A percentile compares a stretch with the other conserved stretches of the same genome.
Evolutionary conservation across 306 rosid species (phyloP).

Genomic region (Glycine tomentella): DNA sequence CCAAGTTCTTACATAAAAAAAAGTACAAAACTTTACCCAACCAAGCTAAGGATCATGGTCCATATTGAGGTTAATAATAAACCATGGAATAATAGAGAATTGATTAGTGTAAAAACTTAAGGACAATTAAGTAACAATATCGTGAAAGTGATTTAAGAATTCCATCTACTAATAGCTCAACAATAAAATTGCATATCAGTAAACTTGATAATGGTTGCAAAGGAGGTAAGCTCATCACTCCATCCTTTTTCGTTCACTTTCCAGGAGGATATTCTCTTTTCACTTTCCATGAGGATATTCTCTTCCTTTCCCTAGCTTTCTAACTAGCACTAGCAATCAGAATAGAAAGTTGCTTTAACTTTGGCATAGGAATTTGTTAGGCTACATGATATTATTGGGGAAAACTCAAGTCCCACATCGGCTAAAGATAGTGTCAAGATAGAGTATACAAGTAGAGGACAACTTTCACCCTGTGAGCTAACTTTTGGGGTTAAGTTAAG

Average conservation of each 20-base stretch:
- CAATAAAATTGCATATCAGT: background rate
- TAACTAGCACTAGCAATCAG: background rate
- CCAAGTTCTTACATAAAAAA: background rate
- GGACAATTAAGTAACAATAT: background rate
- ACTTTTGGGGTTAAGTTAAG: no score
- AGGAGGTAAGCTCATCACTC: constrained; percentile 7
- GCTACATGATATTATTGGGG: background rate
- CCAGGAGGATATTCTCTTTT: no score
- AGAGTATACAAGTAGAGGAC: no score
- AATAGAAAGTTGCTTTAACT: background rate
- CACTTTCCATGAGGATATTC: background rate
- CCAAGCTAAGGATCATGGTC: background rate
- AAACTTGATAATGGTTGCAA: background rate
- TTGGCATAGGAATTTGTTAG: background rate
- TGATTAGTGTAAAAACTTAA: background rate
- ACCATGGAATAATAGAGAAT: background rate
- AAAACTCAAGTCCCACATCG: no score
- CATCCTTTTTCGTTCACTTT: background rate
- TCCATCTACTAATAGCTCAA: background rate
- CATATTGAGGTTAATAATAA: background rate
- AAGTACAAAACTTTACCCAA: background rate
- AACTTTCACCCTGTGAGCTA: no score
- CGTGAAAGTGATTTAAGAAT: background rate
- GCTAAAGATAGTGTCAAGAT: no score
- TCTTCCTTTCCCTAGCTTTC: constrained; percentile 21